Conservation (phyloP, 768 basidiomycete genomes). For the Ephemerocybe angulata region DNA sequence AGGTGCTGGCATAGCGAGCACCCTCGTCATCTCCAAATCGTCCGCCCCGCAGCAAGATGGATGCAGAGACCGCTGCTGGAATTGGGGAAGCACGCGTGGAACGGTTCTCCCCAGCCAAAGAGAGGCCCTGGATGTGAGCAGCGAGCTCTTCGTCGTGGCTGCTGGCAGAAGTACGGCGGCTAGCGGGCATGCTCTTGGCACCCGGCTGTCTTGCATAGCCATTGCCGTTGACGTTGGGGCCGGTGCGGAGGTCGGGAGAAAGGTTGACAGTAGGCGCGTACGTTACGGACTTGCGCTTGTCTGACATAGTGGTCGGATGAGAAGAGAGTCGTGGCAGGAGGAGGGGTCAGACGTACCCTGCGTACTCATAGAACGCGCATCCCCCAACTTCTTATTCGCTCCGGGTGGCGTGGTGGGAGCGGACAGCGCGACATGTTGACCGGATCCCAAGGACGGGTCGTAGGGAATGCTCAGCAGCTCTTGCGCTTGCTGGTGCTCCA, state of each 20-base stretch:
- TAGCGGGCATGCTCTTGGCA: conserved; percentile 91
- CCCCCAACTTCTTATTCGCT: conserved; percentile 66
- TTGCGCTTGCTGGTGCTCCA: conserved; percentile 88
- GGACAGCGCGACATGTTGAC: conserved; percentile 78
- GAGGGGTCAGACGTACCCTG: conserved; percentile 59
- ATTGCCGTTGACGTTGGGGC: conserved; percentile 44
- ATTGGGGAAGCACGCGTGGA: conserved; percentile 54
- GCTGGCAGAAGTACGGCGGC: conserved; percentile 84
- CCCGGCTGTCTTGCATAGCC: conserved; percentile 63
- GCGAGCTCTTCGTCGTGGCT: conserved; percentile 82
- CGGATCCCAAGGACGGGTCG: conserved; percentile 50
- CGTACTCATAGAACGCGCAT: conserved; percentile 41
- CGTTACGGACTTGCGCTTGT: conserved; percentile 85
- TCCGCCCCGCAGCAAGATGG: conserved; percentile 48
- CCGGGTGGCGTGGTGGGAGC: conserved; percentile 87
- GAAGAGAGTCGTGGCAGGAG: conserved; percentile 54
- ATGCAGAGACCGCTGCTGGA: conserved; percentile 47
- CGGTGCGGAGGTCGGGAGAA: conserved; percentile 60
- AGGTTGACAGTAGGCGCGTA: conserved; percentile 76
- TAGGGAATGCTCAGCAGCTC: conserved; percentile 76
- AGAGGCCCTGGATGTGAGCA: conserved; percentile 69
- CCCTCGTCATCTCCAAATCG: conserved; percentile 60
- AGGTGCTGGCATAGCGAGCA: conserved; percentile 55
- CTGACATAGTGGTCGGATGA: conserved; percentile 28
- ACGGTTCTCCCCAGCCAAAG: conserved; percentile 62